Conservation (phyloP, 306 rosid genomes). For the Quillaja saponaria region DNA sequence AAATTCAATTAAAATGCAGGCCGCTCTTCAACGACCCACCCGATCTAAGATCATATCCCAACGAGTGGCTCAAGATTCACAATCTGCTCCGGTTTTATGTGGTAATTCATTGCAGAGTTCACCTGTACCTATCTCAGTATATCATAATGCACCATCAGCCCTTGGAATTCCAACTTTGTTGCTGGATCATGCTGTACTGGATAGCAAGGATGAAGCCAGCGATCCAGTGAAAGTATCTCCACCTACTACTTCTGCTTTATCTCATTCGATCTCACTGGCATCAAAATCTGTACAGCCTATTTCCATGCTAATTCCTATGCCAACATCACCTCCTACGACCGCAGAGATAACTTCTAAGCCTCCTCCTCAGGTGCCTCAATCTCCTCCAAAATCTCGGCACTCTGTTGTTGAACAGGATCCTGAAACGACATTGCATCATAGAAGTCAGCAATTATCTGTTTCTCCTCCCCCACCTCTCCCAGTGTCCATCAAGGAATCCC, state of each 20-base stretch:
- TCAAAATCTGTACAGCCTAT: constrained; percentile 36
- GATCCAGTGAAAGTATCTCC: constrained; percentile 41
- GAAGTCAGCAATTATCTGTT: constrained; percentile 31
- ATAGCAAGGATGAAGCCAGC: constrained; percentile 41
- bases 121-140: constrained; percentile 60
- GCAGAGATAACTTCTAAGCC: constrained; percentile 29
- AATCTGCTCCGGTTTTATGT: constrained; percentile 55
- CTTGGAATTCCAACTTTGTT: constrained; percentile 86
- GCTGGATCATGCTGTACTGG: constrained; percentile 62
- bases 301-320: constrained; percentile 34
- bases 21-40: constrained; percentile 53
- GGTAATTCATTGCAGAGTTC: constrained; percentile 64
- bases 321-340: constrained; percentile 27
- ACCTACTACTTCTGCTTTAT: constrained; percentile 18
- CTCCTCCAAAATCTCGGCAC: constrained; percentile 27
- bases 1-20: constrained; percentile 37
- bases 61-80: constrained; percentile 48
- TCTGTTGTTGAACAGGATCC: constrained; percentile 21
- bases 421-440: constrained; percentile 33
- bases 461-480: constrained; percentile 24
- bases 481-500: not conserved
- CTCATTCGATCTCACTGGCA: constrained; percentile 38
- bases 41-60: constrained; percentile 76
- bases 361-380: constrained; percentile 24
- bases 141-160: constrained; percentile 64